These are phyloP conservation scores for Phytopythium sindhum DNA, from an alignment of 352 stramenopile species.

Conservation along the genomic window DNA sequence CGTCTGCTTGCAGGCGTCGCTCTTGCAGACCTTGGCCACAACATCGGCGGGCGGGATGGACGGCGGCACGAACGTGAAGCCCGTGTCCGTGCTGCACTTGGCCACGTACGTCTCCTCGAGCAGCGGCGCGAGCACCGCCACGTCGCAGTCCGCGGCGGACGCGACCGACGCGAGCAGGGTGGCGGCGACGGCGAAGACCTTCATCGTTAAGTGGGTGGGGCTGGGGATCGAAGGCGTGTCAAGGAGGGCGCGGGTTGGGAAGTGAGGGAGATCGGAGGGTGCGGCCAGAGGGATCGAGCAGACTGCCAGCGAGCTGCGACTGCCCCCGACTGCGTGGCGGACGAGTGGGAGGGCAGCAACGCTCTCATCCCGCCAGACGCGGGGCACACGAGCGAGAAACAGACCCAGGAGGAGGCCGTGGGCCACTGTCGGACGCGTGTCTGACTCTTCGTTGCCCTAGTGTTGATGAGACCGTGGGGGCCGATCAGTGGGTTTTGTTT, in stretches of 20 bases:
- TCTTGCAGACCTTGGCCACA: constrained; percentile 20
- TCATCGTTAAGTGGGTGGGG: constrained; percentile 8
- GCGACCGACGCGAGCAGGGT: constrained; percentile 9
- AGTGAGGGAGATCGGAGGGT: constrained; percentile 3
- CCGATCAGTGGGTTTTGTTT: too few species aligned
- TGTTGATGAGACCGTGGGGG: neutral
- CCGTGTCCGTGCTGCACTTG: constrained; percentile 19
- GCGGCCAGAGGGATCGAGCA: neutral
- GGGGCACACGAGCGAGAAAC: neutral
- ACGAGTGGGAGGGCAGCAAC: neutral
- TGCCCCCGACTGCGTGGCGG: too few species aligned
- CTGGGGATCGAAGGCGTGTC: neutral
- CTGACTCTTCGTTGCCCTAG: neutral
- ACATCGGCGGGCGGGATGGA: constrained; percentile 6
- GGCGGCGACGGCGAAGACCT: constrained; percentile 11
- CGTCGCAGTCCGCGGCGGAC: constrained; percentile 11
- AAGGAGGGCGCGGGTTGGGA: neutral
- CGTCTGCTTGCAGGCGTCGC: constrained; percentile 17
- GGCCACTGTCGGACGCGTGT: neutral
- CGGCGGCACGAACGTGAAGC: constrained; percentile 14
- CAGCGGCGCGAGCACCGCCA: constrained; percentile 7
- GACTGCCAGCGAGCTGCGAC: too few species aligned
- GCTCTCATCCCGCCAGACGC: neutral
- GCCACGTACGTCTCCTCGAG: constrained; percentile 1
- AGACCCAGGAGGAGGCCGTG: neutral